Percentiles rank a stretch among this genome's conserved stretches.
Evolutionary conservation across 1,139 yeast genomes (phyloP).

Genomic region (Candida gigantensis): DNA sequence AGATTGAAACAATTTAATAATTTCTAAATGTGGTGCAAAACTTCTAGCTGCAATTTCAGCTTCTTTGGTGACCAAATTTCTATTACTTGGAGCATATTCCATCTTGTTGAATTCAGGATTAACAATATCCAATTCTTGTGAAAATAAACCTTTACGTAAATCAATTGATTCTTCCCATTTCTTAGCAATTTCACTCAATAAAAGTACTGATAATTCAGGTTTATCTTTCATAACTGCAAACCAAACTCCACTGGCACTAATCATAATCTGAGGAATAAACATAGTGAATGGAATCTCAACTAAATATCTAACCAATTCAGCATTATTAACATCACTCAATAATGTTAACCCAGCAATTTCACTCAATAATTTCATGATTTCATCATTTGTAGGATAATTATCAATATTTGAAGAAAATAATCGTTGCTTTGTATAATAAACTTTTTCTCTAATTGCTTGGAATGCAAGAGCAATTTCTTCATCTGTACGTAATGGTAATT

Average conservation of each 20-base stretch:
- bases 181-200: slow-evolving; percentile 67
- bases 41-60: slow-evolving; percentile 50
- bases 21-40: slow-evolving; percentile 73
- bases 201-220: slow-evolving; percentile 55
- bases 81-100: slow-evolving; percentile 90
- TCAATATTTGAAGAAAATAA: slow-evolving; percentile 11
- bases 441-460: slow-evolving; percentile 24
- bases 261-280: slow-evolving; percentile 63
- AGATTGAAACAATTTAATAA: slow-evolving; percentile 72
- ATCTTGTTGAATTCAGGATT: slow-evolving; percentile 69
- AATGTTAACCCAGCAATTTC: slow-evolving; percentile 51
- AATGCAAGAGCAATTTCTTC: slow-evolving; percentile 28
- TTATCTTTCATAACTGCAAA: slow-evolving; percentile 70
- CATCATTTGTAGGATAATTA: slow-evolving; percentile 19
- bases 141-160: slow-evolving; percentile 64
- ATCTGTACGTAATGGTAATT: slow-evolving; percentile 33
- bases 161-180: slow-evolving; percentile 71
- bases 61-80: slow-evolving; percentile 53
- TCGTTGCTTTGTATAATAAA: slow-evolving; percentile 12
- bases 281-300: slow-evolving; percentile 72
- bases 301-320: slow-evolving; percentile 55
- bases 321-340: slow-evolving; percentile 45
- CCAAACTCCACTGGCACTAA: slow-evolving; percentile 77
- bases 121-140: slow-evolving; percentile 55
- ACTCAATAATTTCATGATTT: slow-evolving; percentile 48